Conservation (phyloP, 805 yeast species). For the Yamadazyma paraphyllophila region DNA sequence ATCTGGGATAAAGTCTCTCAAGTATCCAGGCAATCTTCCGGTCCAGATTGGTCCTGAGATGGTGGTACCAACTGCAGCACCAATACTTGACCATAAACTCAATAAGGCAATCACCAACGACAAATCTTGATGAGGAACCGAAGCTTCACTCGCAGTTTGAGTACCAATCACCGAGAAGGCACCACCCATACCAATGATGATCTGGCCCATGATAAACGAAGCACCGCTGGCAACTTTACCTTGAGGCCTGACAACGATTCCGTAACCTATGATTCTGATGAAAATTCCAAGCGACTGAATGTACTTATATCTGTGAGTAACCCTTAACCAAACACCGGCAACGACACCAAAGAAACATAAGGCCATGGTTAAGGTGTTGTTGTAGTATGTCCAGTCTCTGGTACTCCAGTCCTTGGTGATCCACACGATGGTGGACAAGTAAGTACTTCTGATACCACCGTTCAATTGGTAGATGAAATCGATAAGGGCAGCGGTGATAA, state of each 20-base stretch:
- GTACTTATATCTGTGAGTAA: conserved; percentile 35
- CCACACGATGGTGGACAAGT: conserved; percentile 33
- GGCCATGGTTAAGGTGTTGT: conserved; percentile 36
- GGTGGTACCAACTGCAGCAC: conserved; percentile 40
- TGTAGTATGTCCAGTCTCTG: conserved; percentile 36
- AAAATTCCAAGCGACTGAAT: conserved; percentile 31
- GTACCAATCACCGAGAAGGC: conserved; percentile 37
- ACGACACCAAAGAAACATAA: conserved; percentile 38
- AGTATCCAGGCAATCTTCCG: conserved; percentile 25
- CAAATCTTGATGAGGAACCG: conserved; percentile 43
- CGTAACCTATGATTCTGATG: conserved; percentile 31
- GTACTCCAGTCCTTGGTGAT: conserved; percentile 29
- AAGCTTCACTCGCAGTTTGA: conserved; percentile 37
- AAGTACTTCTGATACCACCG: conserved; percentile 25
- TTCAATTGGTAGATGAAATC: conserved; percentile 32
- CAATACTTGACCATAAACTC: conserved; percentile 32
- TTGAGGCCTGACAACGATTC: conserved; percentile 17
- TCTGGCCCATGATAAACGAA: conserved; percentile 31
- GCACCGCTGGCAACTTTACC: conserved; percentile 25
- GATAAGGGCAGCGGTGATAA: conserved; percentile 30
- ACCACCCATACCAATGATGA: conserved; percentile 40
- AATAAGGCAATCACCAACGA: conserved; percentile 38
- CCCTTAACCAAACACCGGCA: conserved; percentile 33
- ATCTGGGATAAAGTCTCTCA: conserved; percentile 28
- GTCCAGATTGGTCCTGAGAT: conserved; percentile 35